A percentile compares a stretch with the other conserved stretches of the same genome.
phyloP scores from a whole-genome alignment of 139 green algal species.

The Tetraselmis chui region DNA sequence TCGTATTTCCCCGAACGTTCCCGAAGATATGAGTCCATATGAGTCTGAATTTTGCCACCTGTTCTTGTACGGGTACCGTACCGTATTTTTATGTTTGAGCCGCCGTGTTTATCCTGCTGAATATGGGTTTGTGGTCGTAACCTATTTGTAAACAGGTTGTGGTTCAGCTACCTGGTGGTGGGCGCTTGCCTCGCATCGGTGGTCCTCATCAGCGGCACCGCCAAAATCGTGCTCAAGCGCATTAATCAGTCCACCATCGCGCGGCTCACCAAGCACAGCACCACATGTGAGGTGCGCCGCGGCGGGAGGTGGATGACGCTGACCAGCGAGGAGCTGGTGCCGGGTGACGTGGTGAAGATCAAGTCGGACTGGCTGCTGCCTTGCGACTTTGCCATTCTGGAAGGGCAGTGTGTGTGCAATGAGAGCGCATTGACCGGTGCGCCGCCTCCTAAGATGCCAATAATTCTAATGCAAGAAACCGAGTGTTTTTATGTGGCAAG shows the following conservation, averaged over 20 bases:
- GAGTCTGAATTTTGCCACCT: too few relatives aligned
- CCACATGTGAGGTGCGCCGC: not conserved
- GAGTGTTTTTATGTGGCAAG: too few relatives aligned
- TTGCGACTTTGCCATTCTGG: conserved; percentile 11
- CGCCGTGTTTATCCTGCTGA: too few relatives aligned
- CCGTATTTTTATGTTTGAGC: too few relatives aligned
- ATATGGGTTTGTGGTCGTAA: too few relatives aligned
- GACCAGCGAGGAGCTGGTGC: conserved; percentile 7
- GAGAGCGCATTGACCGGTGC: conserved; percentile 7
- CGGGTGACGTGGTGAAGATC: conserved; percentile 12
- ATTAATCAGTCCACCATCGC: conserved; percentile 9
- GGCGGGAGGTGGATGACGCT: conserved; percentile 5
- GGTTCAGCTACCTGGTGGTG: conserved; percentile 8
- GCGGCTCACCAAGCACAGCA: conserved; percentile 5
- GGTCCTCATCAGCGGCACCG: conserved; percentile 5
- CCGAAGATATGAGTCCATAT: too few relatives aligned
- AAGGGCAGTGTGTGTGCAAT: conserved; percentile 14
- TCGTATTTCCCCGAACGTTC: too few relatives aligned
- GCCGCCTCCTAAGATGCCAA: not conserved
- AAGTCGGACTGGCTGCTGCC: conserved; percentile 4
- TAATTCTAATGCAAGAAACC: too few relatives aligned
- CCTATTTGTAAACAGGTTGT: too few relatives aligned
- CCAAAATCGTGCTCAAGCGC: conserved; percentile 4
- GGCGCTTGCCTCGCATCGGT: not conserved
- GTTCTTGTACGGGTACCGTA: too few relatives aligned